phyloP scores from a whole-genome alignment of 768 basidiomycete genomes.

The Harrya chromipes region DNA sequence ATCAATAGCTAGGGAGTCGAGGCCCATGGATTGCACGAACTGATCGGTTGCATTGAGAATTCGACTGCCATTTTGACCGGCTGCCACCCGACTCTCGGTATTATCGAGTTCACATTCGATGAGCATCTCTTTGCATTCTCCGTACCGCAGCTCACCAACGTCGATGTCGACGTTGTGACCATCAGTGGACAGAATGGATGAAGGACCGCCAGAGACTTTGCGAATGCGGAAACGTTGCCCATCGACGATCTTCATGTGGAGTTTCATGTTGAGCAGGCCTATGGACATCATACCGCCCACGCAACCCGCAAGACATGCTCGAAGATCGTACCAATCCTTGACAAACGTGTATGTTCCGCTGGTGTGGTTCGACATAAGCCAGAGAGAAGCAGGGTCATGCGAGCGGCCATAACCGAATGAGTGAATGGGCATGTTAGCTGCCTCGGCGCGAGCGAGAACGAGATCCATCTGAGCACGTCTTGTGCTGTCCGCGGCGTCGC shows the following conservation, averaged over 20 bases:
- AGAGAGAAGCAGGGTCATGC: constrained; percentile 95
- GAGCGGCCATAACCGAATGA: constrained; percentile 96
- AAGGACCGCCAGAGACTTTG: constrained; percentile 89
- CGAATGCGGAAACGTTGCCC: constrained; percentile 87
- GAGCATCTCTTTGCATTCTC: constrained; percentile 97
- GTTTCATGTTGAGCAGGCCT: constrained; percentile 87
- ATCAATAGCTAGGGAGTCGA: constrained; percentile 70
- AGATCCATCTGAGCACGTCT: constrained; percentile 97
- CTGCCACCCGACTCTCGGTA: constrained; percentile 39
- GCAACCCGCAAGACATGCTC: constrained; percentile 89
- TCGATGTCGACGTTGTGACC: constrained; percentile 96
- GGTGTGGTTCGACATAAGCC: constrained; percentile 99
- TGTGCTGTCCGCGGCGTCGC: constrained; percentile 89
- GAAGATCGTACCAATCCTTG: constrained; percentile 96
- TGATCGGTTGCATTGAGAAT: constrained; percentile 81
- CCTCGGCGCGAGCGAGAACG: constrained; percentile 93
- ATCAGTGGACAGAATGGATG: constrained; percentile 83
- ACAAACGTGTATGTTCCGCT: constrained; percentile 97
- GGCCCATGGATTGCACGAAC: constrained; percentile 82
- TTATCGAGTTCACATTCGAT: constrained; percentile 90
- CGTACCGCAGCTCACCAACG: constrained; percentile 89
- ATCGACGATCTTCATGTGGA: constrained; percentile 93
- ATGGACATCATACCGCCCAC: constrained; percentile 97
- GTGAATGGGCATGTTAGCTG: constrained; percentile 95
- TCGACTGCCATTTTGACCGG: constrained; percentile 13